Base-by-base conservation (phyloP, 1,139 yeast species). In the Wickerhamomyces sp. region DNA sequence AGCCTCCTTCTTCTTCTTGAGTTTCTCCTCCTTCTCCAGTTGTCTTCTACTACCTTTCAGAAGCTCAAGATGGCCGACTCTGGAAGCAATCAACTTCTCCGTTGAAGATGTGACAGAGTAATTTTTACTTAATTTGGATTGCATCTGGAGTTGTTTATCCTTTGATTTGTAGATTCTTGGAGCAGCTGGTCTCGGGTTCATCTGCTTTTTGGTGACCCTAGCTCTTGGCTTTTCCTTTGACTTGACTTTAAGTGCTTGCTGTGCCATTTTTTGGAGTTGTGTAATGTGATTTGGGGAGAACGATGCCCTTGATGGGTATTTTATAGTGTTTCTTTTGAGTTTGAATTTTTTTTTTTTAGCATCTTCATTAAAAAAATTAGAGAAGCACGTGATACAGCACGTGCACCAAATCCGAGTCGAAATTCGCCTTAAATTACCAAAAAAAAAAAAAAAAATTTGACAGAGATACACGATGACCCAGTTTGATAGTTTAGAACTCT, bases 21-120 rank as follows among this genome's bases (percentile, higher is more conserved):
- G 40, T 42, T 57, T 60, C 51, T 67, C 62, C 34, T 54, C 60
- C 57, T 72, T 81, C 54, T 84, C 95, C 13, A 85, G 47, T 53
- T 84, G 77, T 61, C 94, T 75, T 66, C 96, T 78, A n/a, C 93
- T 80, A 12, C 97, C 98, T 59, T 85, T 87, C 45, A 91, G 66
- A 33, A 91, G 58, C 61, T 91, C 98, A 52, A 91, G 70, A 61
- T 91, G 97, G n/a, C 98, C 98, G 5, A 89, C 96, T 58, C 91
- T 75, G 36, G 93, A 71, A 3, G 96, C 81, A 48, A 89, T 77
- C 44, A 87, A 69, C 61, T 77, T 86, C 61, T 91, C 98, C 2
- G 97, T 89, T 15, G 78, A 70, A 3, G 71, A 62, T 37, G 83
- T 73, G 46, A 85, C 70, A 17, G 86, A 81, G 19, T 59, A 54